Base-by-base conservation (phyloP, 2,329 filamentous ascomycete species). In the Aspergillus neoniger region DNA sequence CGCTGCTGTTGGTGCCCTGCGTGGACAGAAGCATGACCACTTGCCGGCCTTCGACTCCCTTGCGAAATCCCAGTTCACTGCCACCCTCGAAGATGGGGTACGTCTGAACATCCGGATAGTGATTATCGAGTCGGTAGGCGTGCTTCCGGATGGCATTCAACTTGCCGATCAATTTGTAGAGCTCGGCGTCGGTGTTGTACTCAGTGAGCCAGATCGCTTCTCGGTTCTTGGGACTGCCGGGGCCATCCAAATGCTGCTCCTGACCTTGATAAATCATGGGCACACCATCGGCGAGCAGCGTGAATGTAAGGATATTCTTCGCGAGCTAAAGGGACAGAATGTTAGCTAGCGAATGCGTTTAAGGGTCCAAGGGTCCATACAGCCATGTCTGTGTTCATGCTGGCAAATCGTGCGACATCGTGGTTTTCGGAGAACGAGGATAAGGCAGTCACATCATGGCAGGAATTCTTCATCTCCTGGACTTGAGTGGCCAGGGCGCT, bases 201-300 rank as follows among this genome's bases (percentile, higher is more conserved):
- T 71, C 72, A 39, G 81, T 81, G 25, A 79, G 74, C 85, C 85
- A 87, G 49, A 86, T 74, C 23, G 84, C 81, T 69, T 86, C 83
- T 43, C 85, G 83, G 54, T 78, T 80, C 0, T 80, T 74, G 8
- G 84, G 84, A 49, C 71, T 72, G 51, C 72, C 77, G 15, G 78
- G 79, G 21, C 82, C 82, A 2, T 77, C 70, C 69, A 82, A 86
- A 61, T 83, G 84, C 67, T 89, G 87, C 72, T 89, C 87, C 62
- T 87, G 85, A 28, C 87, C 87, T 65, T 88, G 82, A 73, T 89
- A 90, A 36, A 89, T 79, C 58, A 88, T 85, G 1, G 86, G 86
- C 41, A 89, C 84, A 19, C 87, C 87, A 57, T 87, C 73, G 32
- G 71, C 69, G 17, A 89, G 80, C 30, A 89, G 81, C n/a, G 83